Base-by-base conservation (phyloP, 2,329 filamentous ascomycete genomes). In the Colletotrichum sp. region DNA sequence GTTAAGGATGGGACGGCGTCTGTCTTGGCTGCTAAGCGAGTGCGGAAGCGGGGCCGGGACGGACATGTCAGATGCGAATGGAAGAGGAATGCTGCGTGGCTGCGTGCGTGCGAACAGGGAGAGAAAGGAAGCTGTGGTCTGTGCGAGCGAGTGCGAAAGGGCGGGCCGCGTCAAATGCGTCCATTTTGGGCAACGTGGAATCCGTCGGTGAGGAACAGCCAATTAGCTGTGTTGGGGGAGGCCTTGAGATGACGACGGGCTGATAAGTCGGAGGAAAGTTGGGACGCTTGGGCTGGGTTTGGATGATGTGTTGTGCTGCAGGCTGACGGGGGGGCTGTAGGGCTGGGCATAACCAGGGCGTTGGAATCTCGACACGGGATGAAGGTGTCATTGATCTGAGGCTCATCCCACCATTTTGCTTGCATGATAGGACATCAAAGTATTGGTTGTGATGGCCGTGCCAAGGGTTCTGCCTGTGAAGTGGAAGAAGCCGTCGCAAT, bases 141-240 rank as follows among this genome's bases (percentile, higher is more conserved):
- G 69, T 76, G 73, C 73, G 69, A 44, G 64, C 70, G 73, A 76
- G 63, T 72, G 73, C 73, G 73, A 76, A 15, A 64, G 44, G 44
- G 44, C 39, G 52, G 55, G 22, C 19, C n/a, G 61, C 44, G 57
- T 57, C 71, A 29, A 69, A 39, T 11, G 63, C 55, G 9, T 34
- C 30, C 62, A 64, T n/a, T 39, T 29, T 11, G 7, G 61, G 67
- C 15, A 27, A 49, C 44, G 12, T 57, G 27, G n/a, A 15, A 12
- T 27, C n/a, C 25, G 32, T 11, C 9, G 19, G n/a, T 16, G 25
- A 34, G 29, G 7, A 13, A n/a, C 13, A 30, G 22, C 30, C 11
- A 5, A 70, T 30, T n/a, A 49, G 30, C 68, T 64, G 44, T n/a
- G 16, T 29, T 5, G 44, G 16, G 15, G 8, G 32, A 27, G 29